phyloP scores from a whole-genome alignment of 495 filamentous ascomycete genomes.

The Tricharina praecox region DNA sequence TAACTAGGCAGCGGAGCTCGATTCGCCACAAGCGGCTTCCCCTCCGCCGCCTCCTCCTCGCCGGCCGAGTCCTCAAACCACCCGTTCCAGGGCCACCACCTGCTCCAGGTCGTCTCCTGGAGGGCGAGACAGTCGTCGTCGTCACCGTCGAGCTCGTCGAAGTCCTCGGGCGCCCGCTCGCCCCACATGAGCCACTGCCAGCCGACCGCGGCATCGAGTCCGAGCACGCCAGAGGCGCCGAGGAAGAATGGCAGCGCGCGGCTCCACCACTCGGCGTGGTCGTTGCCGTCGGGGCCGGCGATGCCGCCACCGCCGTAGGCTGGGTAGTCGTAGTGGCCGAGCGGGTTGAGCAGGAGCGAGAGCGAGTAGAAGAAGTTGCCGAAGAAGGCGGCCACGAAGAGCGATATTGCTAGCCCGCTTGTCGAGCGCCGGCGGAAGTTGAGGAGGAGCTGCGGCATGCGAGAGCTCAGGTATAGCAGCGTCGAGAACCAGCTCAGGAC shows the following conservation, averaged over 20 bases:
- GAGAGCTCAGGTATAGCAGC: conserved; percentile 49
- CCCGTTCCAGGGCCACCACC: conserved; percentile 10
- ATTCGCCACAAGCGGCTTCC: too few relatives aligned
- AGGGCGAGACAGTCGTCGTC: background rate
- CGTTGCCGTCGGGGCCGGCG: conserved; percentile 43
- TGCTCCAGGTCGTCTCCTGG: background rate
- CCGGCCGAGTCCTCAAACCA: conserved; percentile 6
- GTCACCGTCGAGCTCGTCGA: background rate
- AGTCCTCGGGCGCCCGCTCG: conserved; percentile 17
- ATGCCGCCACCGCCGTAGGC: conserved; percentile 52
- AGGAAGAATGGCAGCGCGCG: conserved; percentile 52
- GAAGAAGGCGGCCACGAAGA: conserved; percentile 55
- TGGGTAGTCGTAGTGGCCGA: conserved; percentile 44
- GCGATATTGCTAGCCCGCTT: conserved; percentile 46
- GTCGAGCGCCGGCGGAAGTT: conserved; percentile 52
- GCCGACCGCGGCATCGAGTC: conserved; percentile 47
- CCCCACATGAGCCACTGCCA: conserved; percentile 49
- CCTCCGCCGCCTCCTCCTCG: too few relatives aligned
- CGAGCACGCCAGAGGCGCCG: conserved; percentile 52
- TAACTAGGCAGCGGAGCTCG: too few relatives aligned
- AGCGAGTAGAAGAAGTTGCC: conserved; percentile 58
- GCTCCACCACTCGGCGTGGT: conserved; percentile 40
- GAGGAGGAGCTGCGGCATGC: conserved; percentile 53
- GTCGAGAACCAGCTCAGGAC: conserved; percentile 51
- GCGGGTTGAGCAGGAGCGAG: conserved; percentile 50